Evolutionary conservation across 805 yeast genomes (phyloP).

Genomic region (Yamadazyma takamatsuzukensis): DNA sequence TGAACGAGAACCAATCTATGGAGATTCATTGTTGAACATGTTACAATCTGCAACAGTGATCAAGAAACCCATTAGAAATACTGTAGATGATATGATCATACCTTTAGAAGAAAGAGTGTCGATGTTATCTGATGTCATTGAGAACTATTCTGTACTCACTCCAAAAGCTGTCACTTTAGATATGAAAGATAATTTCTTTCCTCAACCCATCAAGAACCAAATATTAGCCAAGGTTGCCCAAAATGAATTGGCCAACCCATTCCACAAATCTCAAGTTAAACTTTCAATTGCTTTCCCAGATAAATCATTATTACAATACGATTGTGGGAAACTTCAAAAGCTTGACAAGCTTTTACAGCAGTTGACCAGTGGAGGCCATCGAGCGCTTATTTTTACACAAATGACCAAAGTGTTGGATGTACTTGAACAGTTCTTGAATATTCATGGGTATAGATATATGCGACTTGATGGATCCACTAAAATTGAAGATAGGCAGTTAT

Average conservation of each 20-base stretch:
- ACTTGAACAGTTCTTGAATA: constrained; percentile 86
- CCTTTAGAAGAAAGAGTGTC: constrained; percentile 26
- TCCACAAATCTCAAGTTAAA: constrained; percentile 82
- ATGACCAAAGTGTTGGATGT: constrained; percentile 97
- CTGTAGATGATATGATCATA: constrained; percentile 18
- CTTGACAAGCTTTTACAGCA: constrained; percentile 72
- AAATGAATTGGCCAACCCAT: constrained; percentile 47
- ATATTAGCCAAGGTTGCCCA: constrained; percentile 25
- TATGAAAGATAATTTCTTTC: constrained; percentile 51
- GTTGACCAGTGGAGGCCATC: constrained; percentile 80
- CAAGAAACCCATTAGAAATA: constrained; percentile 9
- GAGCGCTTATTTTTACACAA: constrained; percentile 94
- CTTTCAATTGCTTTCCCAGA: constrained; percentile 95
- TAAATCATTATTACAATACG: constrained; percentile 85
- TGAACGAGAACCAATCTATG: constrained; percentile 61
- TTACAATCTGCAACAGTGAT: constrained; percentile 21
- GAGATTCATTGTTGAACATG: constrained; percentile 50
- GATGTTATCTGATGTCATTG: constrained; percentile 49
- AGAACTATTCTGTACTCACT: constrained; percentile 80
- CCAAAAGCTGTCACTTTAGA: constrained; percentile 82
- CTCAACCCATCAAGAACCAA: constrained; percentile 33
- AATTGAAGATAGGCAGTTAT: constrained; percentile 91
- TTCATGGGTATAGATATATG: constrained; percentile 92
- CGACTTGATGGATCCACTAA: constrained; percentile 97
- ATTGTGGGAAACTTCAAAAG: constrained; percentile 93